These are phyloP conservation scores for Botrytis tulipae DNA, from an alignment of 2,329 filamentous ascomycete genomes.

Conservation along the genomic window DNA sequence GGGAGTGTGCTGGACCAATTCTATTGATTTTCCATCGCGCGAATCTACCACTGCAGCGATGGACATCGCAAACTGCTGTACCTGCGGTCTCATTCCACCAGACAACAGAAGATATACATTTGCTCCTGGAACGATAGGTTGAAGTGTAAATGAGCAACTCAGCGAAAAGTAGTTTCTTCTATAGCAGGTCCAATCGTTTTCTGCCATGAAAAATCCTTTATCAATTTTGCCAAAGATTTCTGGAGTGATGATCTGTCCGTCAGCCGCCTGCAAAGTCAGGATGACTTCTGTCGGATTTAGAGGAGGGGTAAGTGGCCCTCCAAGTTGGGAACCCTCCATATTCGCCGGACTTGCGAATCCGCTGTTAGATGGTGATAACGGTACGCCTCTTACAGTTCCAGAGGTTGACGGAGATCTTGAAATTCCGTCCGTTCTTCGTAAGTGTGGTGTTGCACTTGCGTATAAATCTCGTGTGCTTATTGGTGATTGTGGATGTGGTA, in stretches of 20 bases:
- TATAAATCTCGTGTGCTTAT: constrained; percentile 38
- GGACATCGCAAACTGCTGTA: constrained; percentile 62
- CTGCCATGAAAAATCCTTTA: constrained; percentile 66
- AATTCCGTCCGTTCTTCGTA: constrained; percentile 36
- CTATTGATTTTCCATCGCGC: constrained; percentile 60
- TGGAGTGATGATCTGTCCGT: constrained; percentile 54
- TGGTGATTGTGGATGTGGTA: constrained; percentile 37
- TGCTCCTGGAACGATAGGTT: constrained; percentile 45
- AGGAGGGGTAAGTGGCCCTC: constrained; percentile 37
- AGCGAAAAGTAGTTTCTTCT: constrained; percentile 71
- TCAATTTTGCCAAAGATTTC: constrained; percentile 67
- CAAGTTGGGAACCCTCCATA: constrained; percentile 36
- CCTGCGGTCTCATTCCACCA: constrained; percentile 34
- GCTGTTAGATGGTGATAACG: constrained; percentile 38
- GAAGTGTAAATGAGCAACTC: constrained; percentile 60
- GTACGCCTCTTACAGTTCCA: constrained; percentile 34
- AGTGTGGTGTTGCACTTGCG: constrained; percentile 34
- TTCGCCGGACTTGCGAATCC: constrained; percentile 39
- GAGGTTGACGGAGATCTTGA: constrained; percentile 38
- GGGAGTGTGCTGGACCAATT: constrained; percentile 73
- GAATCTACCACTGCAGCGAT: constrained; percentile 66
- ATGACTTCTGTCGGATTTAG: constrained; percentile 43
- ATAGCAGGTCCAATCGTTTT: constrained; percentile 72
- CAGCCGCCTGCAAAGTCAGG: constrained; percentile 48
- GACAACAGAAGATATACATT: constrained; percentile 41